Conservation (phyloP, 2,329 filamentous ascomycete genomes). For the Paecilomyces sp. region DNA sequence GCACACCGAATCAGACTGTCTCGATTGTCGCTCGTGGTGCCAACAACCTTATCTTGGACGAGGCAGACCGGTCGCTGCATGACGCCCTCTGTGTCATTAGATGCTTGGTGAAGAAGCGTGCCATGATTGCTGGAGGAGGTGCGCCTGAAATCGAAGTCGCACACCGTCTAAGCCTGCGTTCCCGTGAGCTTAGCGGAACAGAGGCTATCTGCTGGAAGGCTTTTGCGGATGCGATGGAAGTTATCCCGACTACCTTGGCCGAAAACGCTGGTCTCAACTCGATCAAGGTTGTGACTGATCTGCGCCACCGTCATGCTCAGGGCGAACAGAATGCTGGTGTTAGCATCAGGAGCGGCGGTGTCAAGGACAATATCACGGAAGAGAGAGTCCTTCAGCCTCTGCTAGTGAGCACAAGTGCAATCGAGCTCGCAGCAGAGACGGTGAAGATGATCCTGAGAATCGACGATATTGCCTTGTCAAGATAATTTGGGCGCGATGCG, state of each 20-base stretch:
- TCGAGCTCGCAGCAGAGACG: conserved; percentile 94
- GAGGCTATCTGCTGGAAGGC: conserved; percentile 99
- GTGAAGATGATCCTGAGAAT: conserved; percentile 87
- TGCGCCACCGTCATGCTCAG: conserved; percentile 88
- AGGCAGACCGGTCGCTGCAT: conserved; percentile 93
- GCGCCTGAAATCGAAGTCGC: conserved; percentile 96
- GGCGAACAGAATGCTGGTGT: conserved; percentile 95
- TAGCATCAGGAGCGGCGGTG: conserved; percentile 94
- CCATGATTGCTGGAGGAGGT: conserved; percentile 93
- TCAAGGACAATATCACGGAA: conserved; percentile 93
- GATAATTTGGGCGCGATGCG: conserved; percentile 18
- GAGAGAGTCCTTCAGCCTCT: conserved; percentile 96
- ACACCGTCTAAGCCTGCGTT: conserved; percentile 72
- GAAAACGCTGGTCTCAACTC: conserved; percentile 97
- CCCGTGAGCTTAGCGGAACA: conserved; percentile 77
- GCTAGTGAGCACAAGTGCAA: conserved; percentile 92
- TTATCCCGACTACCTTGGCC: conserved; percentile 90
- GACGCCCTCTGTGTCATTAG: conserved; percentile 96
- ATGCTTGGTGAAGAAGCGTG: conserved; percentile 98
- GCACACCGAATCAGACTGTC: conserved; percentile 62
- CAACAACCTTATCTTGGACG: conserved; percentile 89
- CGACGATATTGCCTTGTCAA: conserved; percentile 56
- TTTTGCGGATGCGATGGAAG: conserved; percentile 94
- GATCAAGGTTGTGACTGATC: conserved; percentile 96
- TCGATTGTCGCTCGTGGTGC: conserved; percentile 92